Evolutionary conservation across 2,329 filamentous ascomycete genomes (phyloP), one percentile per base, ranked within the genome.

Genomic region (Fusarium pseudograminearum): DNA sequence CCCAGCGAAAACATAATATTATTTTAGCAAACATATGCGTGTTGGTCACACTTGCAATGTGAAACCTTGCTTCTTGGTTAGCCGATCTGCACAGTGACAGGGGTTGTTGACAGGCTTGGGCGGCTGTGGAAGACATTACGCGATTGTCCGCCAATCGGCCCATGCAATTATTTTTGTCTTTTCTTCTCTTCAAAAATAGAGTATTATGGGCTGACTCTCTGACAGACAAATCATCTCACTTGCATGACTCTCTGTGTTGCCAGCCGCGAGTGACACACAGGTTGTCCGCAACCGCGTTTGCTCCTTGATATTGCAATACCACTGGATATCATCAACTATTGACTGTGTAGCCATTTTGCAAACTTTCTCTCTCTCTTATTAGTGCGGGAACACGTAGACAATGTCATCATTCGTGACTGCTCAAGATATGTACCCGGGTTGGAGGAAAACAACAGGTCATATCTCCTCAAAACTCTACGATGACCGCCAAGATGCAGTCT

Each of bases 11-110:
- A 16, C 8, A 44, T 30, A 30, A 20, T 20, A 10, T 46, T 46
- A 46, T 46, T 46, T 46, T 30, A 46, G 28, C 26, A 46, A 46
- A 10, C 18, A 46, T 31, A 46, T 46, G 44, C 44, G 44, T 46
- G 44, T 46, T 46, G 26, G 44, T 46, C 44, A 46, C 44, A 46
- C 44, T 31, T 46, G 4, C 20, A 46, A 30, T 6, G n/a, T 46
- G 44, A 31, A 20, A 46, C 26, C 20, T 46, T 46, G 18, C 26
- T 30, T 46, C 26, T 31, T 31, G 11, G 44, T 46, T 46, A 46
- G 26, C 44, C 14, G 12, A 31, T 20, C 18, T 46, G 44, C 26
- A 30, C 26, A 31, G 44, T n/a, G 44, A 46, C 44, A 46, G 44
- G 44, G 44, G n/a, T 46, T 15, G 44, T 46, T 20, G 26, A 31